A percentile compares a stretch with the other conserved stretches of the same genome.
Evolutionary conservation across 2,329 filamentous ascomycete species (phyloP).

Genomic region (Sporothrix schenckii): DNA sequence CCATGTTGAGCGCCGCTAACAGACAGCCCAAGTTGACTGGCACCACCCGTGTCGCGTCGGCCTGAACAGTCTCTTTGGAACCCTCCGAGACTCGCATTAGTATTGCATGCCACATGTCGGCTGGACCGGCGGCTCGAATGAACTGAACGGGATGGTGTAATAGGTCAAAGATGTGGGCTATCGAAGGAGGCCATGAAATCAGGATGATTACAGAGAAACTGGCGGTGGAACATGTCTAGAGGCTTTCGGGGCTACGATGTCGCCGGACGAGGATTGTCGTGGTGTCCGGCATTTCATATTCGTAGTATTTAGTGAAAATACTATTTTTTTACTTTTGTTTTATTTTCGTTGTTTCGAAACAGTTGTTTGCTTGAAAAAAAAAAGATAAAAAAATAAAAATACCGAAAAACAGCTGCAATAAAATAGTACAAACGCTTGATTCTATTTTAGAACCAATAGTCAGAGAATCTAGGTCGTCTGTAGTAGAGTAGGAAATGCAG

Average conservation of each 20-base stretch:
- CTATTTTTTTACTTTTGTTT: background rate
- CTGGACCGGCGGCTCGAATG: background rate
- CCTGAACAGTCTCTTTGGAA: background rate
- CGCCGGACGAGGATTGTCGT: background rate
- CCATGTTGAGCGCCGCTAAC: background rate
- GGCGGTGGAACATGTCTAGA: background rate
- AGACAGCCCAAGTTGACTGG: background rate
- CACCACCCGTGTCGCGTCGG: constrained; percentile 9
- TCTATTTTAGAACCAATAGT: background rate
- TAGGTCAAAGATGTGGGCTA: background rate
- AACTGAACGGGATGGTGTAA: too few relatives aligned
- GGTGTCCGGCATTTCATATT: too few relatives aligned
- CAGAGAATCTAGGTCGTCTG: background rate
- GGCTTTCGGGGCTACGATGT: background rate
- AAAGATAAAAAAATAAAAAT: too few relatives aligned
- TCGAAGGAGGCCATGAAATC: background rate
- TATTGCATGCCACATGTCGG: background rate
- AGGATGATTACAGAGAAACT: too few relatives aligned
- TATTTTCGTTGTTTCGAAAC: too few relatives aligned
- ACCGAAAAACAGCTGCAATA: background rate
- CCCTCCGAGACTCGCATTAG: too few relatives aligned
- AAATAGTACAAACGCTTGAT: background rate
- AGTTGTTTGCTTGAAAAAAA: too few relatives aligned
- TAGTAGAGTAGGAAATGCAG: background rate
- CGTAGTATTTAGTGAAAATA: background rate